A percentile compares a stretch with the other conserved stretches of the same genome.
Conservation (phyloP, 257 asterid species). For the Lavandula angustifolia region DNA sequence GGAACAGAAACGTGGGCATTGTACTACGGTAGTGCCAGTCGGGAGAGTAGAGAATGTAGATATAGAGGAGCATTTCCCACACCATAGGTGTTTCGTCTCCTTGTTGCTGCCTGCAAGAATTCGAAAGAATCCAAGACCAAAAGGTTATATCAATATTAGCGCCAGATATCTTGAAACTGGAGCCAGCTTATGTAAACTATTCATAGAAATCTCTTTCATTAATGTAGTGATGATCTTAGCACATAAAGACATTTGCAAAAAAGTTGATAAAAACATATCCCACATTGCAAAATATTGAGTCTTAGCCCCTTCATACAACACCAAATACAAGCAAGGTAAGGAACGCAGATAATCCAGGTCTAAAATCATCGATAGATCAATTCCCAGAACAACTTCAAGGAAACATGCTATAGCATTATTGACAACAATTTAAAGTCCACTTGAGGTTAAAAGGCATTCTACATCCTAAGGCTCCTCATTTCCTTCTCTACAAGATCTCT, state of each 20-base stretch:
- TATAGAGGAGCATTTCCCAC: conserved; percentile 98
- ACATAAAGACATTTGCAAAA: background rate
- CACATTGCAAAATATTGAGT: background rate
- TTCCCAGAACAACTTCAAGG: background rate
- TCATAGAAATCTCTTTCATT: background rate
- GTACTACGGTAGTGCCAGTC: conserved; percentile 98
- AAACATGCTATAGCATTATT: background rate
- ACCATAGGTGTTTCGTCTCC: conserved; percentile 99
- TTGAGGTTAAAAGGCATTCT: background rate
- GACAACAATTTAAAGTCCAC: background rate
- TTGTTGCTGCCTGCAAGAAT: conserved; percentile 73
- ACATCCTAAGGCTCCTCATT: conserved; percentile 4
- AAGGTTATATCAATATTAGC: background rate
- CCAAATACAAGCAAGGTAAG: conserved; percentile 19
- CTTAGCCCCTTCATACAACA: conserved; percentile 6
- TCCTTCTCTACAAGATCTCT: background rate
- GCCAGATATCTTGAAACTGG: conserved; percentile 16
- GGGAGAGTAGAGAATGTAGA: conserved; percentile 94
- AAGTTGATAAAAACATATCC: background rate
- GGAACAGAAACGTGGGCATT: conserved; percentile 90
- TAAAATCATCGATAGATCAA: conserved; percentile 4
- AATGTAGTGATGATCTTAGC: background rate
- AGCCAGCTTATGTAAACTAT: conserved; percentile 10
- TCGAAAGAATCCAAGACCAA: conserved; percentile 15
- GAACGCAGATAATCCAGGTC: background rate